Evolutionary conservation across 23 red algal species (phyloP).

Genomic region (Cyanidiococcus yangmingshanensis): DNA sequence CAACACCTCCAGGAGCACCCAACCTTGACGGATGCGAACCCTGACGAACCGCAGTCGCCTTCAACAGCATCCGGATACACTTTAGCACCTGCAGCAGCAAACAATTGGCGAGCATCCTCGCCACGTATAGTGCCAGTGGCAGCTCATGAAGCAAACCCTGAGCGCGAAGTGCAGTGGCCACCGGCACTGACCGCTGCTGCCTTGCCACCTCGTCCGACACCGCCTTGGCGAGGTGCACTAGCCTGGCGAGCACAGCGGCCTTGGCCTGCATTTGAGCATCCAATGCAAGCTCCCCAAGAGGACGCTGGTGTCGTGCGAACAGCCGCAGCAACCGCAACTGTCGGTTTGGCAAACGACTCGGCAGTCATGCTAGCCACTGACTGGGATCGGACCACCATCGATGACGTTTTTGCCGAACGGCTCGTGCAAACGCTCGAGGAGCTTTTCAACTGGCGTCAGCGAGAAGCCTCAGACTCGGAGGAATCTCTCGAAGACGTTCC

Average conservation of each 20-base stretch:
- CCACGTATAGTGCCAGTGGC: no score
- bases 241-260: neutral
- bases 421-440: neutral
- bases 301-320: neutral
- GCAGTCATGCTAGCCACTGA: neutral
- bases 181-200: neutral
- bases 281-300: neutral
- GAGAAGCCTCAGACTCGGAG: neutral
- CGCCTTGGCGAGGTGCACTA: neutral
- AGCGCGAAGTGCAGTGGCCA: neutral
- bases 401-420: neutral
- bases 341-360: no score
- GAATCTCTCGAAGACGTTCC: neutral
- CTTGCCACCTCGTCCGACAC: neutral
- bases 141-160: neutral
- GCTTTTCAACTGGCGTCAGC: neutral
- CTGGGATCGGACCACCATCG: neutral
- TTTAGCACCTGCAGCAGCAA: no score
- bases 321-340: no score
- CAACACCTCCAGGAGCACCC: no score
- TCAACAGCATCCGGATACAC: no score
- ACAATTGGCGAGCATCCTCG: no score
- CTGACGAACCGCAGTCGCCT: no score
- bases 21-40: no score
- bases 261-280: neutral